Percentiles rank a stretch among this genome's conserved stretches.
These are phyloP conservation scores for Botryosphaeria dothidea DNA, from an alignment of 2,329 filamentous ascomycete species.

Conservation along the genomic window DNA sequence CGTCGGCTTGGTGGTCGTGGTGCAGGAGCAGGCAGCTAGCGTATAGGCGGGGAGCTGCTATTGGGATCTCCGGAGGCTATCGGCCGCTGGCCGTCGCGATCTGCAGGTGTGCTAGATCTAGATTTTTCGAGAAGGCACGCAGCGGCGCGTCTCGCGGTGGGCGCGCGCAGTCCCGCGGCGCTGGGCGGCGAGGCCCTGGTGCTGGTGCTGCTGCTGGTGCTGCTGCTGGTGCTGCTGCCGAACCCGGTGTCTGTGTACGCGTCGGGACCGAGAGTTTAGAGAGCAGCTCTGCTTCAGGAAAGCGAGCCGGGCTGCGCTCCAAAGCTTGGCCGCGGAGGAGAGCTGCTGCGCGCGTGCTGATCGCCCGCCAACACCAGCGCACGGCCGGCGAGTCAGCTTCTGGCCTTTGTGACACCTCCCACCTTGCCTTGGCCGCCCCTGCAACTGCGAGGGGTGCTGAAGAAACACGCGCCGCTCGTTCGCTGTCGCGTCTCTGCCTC, in stretches of 20 bases:
- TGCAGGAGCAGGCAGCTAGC: neutral
- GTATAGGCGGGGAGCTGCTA: neutral
- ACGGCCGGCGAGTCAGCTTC: neutral
- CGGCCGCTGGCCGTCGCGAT: neutral
- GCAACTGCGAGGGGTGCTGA: slow-evolving; percentile 3
- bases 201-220: neutral
- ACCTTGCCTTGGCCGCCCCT: neutral
- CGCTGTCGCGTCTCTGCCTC: neutral
- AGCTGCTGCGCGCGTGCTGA: neutral
- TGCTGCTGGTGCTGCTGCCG: too few species aligned
- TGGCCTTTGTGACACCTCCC: neutral
- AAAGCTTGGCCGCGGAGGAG: slow-evolving; percentile 14
- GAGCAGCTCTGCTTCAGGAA: too few species aligned
- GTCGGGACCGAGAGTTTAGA: neutral
- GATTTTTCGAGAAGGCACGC: slow-evolving; percentile 5
- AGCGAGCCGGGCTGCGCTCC: neutral
- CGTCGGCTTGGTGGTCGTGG: neutral
- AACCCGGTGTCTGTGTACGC: neutral
- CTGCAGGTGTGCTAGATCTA: neutral
- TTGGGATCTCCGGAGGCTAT: slow-evolving; percentile 7
- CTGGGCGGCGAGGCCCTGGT: neutral
- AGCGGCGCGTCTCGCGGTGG: neutral
- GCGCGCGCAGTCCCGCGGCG: neutral
- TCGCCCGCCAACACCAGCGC: slow-evolving; percentile 4
- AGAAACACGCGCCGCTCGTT: neutral